Base-by-base conservation (phyloP, 257 asterid species). In the Lavandula angustifolia region DNA sequence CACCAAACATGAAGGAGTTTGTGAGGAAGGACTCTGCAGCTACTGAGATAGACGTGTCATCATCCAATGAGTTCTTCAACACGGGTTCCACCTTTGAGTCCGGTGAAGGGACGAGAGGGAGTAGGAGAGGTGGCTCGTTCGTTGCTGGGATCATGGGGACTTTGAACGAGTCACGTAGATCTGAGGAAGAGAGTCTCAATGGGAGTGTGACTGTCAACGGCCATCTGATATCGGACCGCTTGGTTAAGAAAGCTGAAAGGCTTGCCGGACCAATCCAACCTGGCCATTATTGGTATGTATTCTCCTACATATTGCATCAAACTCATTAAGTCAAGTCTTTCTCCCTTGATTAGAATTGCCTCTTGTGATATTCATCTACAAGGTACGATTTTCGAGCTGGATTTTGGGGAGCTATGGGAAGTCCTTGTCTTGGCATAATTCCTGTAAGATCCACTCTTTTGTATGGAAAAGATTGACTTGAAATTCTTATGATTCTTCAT, bases 371-470 rank as follows among this genome's bases (percentile, higher is more conserved):
- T 22, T 22, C 27, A 22, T 22, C 27, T 22, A 22, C 27, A 22
- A 22, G 99, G 99, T 92, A 92, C 16, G 99, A 92, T 55, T 84
- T 76, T 52, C 85, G 96, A 64, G 99, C 94, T 63, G 99, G 99
- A 72, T 92, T 92, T 75, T 92, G 99, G 99, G 99, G 99, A 66
- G 89, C 76, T 17, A 65, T 83, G 3, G 97, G 97, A 64, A 88
- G 95, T 63, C 94, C 97, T 67, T 89, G 97, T 70, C 91, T 85
- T 34, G 99, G 99, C 79, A 84, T 92, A 60, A 58, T 92, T 65
- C 97, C 99, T 14, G 99, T 92, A 89, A 82, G 88, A 72, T 54
- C 64, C 42, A 6, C 32, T 49, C 34, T 32, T 53, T 56, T 56
- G 57, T 11, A 3, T 40, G 0, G 40, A 35, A 9, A 66, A 43